A percentile compares a stretch with the other conserved stretches of the same genome.
Conservation (phyloP, 495 filamentous ascomycete genomes). For the Daldinia grandis region DNA sequence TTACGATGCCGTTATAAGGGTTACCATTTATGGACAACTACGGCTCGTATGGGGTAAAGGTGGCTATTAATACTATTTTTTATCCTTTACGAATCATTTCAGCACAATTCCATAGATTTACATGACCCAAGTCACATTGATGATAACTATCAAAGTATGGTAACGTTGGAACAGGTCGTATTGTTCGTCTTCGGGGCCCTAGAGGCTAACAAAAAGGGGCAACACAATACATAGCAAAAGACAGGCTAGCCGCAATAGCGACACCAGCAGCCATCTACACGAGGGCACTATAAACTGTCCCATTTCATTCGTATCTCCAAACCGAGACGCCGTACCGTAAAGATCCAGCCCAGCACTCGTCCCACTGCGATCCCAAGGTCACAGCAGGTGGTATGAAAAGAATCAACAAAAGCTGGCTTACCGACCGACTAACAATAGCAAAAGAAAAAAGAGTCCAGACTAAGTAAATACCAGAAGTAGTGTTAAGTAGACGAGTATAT, state of each 20-base stretch:
- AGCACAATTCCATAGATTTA: background rate
- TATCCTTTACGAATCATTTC: background rate
- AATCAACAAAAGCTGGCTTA: conserved; percentile 25
- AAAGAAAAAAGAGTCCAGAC: conserved; percentile 31
- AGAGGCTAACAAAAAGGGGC: conserved; percentile 13
- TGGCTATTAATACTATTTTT: background rate
- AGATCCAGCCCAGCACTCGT: conserved; percentile 33
- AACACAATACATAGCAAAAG: conserved; percentile 26
- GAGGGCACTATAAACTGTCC: conserved; percentile 14
- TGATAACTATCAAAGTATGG: background rate
- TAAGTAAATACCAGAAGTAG: conserved; percentile 40
- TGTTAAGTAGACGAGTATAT: conserved; percentile 31
- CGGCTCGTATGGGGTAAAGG: background rate
- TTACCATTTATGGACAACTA: background rate
- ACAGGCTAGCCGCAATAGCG: conserved; percentile 18
- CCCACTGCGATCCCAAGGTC: conserved; percentile 11
- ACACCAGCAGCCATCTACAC: conserved; percentile 16
- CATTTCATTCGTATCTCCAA: conserved; percentile 42
- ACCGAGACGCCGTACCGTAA: conserved; percentile 40
- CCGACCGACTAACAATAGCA: conserved; percentile 17
- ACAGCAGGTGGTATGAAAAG: conserved; percentile 36
- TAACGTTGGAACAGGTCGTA: conserved; percentile 24
- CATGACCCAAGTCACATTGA: background rate
- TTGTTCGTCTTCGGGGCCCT: conserved; percentile 23
- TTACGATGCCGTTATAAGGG: too few species aligned